Conservation (phyloP, 306 rosid species). For the Fragaria ananassa region DNA sequence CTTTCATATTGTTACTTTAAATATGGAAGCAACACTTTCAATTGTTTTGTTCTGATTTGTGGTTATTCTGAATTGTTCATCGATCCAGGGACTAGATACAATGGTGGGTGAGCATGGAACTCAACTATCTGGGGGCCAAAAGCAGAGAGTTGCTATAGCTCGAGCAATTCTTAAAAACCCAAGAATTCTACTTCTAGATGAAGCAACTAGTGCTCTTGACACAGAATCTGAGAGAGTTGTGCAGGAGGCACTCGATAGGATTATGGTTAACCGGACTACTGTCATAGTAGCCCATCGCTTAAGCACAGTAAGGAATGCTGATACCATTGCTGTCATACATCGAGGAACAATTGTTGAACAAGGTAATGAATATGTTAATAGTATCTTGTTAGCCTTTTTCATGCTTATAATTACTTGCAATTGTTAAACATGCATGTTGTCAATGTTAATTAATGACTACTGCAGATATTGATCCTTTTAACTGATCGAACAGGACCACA, state of each 20-base stretch:
- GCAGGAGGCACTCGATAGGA: not conserved
- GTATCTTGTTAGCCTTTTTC: not conserved
- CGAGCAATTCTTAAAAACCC: slow-evolving; percentile 75
- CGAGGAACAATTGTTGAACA: slow-evolving; percentile 60
- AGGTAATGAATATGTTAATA: slow-evolving; percentile 31
- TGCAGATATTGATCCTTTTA: not conserved
- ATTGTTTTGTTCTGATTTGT: not conserved
- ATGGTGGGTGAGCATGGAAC: slow-evolving; percentile 76
- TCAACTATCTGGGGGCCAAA: slow-evolving; percentile 69
- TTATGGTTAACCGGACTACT: slow-evolving; percentile 41
- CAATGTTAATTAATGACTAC: not conserved
- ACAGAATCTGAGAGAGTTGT: not conserved
- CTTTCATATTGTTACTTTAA: not conserved
- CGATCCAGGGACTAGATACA: slow-evolving; percentile 57
- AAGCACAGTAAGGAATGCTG: slow-evolving; percentile 55
- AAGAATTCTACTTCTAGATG: slow-evolving; percentile 34
- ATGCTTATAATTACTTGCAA: not conserved
- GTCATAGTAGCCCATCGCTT: slow-evolving; percentile 72
- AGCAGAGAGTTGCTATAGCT: slow-evolving; percentile 28
- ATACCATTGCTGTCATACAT: slow-evolving; percentile 59
- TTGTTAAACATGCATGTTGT: not conserved
- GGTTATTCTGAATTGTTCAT: not conserved
- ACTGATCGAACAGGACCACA: slow-evolving; percentile 49
- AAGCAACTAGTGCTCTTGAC: not conserved
- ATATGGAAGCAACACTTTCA: not conserved